These are phyloP conservation scores for Backusella australiensis DNA, from an alignment of 192 early-diverging fungal genomes.

Conservation along the genomic window DNA sequence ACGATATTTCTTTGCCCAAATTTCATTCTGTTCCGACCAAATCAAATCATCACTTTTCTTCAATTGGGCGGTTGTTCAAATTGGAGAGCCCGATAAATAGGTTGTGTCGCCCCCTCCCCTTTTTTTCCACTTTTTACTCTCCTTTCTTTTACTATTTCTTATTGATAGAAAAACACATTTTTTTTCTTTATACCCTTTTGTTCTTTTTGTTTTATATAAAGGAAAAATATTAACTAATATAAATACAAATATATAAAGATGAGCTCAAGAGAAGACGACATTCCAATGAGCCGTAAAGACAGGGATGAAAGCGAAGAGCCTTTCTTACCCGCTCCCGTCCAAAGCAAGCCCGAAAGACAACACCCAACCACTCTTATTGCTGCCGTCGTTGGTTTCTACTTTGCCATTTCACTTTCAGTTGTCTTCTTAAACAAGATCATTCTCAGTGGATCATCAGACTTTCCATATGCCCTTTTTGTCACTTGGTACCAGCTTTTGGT, in stretches of 20 bases:
- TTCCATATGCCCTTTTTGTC: slow-evolving; percentile 66
- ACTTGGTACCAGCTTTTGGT: slow-evolving; percentile 66
- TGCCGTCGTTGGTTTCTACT: slow-evolving; percentile 60
- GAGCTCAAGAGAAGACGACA: slow-evolving; percentile 22
- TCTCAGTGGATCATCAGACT: slow-evolving; percentile 53
- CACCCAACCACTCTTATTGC: slow-evolving; percentile 43
- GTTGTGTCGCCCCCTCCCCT: too few relatives aligned
- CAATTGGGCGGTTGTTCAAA: too few relatives aligned
- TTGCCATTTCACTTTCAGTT: slow-evolving; percentile 57
- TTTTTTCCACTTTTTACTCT: too few relatives aligned
- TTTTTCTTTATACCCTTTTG: too few relatives aligned
- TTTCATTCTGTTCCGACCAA: too few relatives aligned
- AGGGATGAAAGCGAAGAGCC: slow-evolving; percentile 34
- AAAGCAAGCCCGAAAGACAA: slow-evolving; percentile 19
- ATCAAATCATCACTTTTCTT: too few relatives aligned
- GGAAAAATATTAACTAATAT: too few relatives aligned
- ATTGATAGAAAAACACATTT: too few relatives aligned
- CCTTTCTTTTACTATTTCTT: too few relatives aligned
- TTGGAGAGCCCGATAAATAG: too few relatives aligned
- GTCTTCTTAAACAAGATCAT: slow-evolving; percentile 71
- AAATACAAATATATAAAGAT: background rate
- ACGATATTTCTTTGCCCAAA: too few relatives aligned
- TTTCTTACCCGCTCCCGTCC: slow-evolving; percentile 42
- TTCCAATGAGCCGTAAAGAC: slow-evolving; percentile 33
- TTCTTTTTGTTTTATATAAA: too few relatives aligned